Conservation (phyloP, 352 stramenopile species). For the Pythium brachiatum region DNA sequence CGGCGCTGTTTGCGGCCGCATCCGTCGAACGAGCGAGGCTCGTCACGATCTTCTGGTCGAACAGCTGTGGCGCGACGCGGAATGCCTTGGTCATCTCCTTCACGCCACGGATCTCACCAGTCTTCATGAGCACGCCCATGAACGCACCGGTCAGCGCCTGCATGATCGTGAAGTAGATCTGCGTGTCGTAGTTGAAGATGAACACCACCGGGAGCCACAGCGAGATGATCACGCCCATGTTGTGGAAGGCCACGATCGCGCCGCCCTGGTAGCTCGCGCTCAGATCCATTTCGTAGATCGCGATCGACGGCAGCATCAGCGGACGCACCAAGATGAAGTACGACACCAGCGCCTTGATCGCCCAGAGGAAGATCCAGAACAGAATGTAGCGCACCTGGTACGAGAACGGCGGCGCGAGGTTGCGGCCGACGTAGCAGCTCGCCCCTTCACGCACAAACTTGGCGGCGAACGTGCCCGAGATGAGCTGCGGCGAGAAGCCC, state of each 20-base stretch:
- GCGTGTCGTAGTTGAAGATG: constrained; percentile 52
- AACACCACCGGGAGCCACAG: constrained; percentile 41
- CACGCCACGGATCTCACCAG: constrained; percentile 37
- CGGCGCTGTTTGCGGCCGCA: constrained; percentile 18
- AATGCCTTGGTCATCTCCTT: constrained; percentile 40
- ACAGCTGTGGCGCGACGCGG: constrained; percentile 37
- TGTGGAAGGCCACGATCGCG: constrained; percentile 36
- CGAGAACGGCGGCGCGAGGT: constrained; percentile 35
- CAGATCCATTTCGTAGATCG: constrained; percentile 40
- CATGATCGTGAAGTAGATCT: constrained; percentile 49
- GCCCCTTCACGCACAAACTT: constrained; percentile 47
- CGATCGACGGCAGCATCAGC: constrained; percentile 38
- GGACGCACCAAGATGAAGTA: constrained; percentile 42
- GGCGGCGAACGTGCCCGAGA: constrained; percentile 29
- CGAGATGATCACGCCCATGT: constrained; percentile 38
- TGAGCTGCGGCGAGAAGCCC: constrained; percentile 32
- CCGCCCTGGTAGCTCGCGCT: constrained; percentile 29
- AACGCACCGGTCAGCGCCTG: constrained; percentile 32
- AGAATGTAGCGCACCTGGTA: constrained; percentile 35
- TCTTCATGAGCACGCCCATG: constrained; percentile 42
- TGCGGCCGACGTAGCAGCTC: constrained; percentile 41
- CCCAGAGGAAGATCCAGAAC: constrained; percentile 40
- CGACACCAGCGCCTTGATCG: constrained; percentile 35
- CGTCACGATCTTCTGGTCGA: constrained; percentile 48
- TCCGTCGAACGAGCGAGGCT: constrained; percentile 33